A percentile compares a stretch with the other conserved stretches of the same genome.
Conservation (phyloP, 2,329 filamentous ascomycete species). For the Orbilia blumenaviensis region DNA sequence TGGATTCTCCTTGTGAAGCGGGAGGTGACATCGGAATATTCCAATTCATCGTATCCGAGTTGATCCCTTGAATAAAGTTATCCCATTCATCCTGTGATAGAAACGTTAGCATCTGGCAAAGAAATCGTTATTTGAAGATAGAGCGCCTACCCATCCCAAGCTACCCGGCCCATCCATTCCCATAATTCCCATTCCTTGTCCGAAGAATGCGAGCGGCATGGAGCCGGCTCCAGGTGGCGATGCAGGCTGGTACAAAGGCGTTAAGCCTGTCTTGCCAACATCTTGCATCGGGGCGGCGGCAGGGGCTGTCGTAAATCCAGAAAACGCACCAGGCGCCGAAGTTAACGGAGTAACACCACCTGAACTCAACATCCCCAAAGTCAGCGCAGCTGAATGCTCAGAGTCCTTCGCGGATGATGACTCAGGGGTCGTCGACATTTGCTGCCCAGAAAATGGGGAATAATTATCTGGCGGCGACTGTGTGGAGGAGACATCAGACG, state of each 20-base stretch:
- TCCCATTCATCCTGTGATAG: slow-evolving; percentile 56
- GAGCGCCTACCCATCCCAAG: slow-evolving; percentile 55
- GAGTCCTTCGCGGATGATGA: slow-evolving; percentile 53
- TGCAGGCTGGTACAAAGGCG: slow-evolving; percentile 44
- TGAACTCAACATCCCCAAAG: slow-evolving; percentile 55
- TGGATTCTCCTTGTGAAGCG: slow-evolving; percentile 16
- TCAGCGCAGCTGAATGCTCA: slow-evolving; percentile 55
- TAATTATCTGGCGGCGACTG: slow-evolving; percentile 45
- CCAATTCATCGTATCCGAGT: slow-evolving; percentile 54
- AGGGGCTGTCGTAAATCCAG: slow-evolving; percentile 44
- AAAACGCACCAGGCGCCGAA: slow-evolving; percentile 17
- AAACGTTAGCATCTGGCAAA: background rate
- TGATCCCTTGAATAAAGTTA: slow-evolving; percentile 57
- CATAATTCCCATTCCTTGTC: slow-evolving; percentile 46
- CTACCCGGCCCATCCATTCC: slow-evolving; percentile 54
- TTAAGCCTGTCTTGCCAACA: slow-evolving; percentile 40
- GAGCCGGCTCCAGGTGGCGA: slow-evolving; percentile 20
- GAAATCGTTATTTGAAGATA: background rate
- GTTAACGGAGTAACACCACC: slow-evolving; percentile 26
- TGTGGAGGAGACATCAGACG: slow-evolving; percentile 11
- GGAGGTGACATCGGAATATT: slow-evolving; percentile 43
- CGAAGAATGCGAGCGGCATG: slow-evolving; percentile 50
- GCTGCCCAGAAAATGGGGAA: slow-evolving; percentile 33
- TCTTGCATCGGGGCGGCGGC: slow-evolving; percentile 53
- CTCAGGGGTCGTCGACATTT: slow-evolving; percentile 48